Evolutionary conservation across 2,329 filamentous ascomycete genomes (phyloP).

Genomic region (Cytospora paraplurivora): DNA sequence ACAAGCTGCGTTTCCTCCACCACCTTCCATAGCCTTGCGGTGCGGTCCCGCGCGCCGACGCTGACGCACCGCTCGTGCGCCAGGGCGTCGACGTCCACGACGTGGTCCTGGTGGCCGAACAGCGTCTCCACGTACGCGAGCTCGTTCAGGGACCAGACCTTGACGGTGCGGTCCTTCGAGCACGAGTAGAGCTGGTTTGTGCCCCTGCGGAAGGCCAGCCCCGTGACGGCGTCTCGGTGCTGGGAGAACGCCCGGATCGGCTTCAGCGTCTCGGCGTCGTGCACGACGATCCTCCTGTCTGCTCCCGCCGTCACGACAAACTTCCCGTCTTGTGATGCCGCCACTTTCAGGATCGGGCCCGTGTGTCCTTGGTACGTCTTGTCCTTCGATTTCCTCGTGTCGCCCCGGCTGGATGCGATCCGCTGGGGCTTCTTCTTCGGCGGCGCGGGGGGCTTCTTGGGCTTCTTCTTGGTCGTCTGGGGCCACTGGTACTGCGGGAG

Average conservation of each 20-base stretch:
- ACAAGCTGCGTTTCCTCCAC: constrained; percentile 94
- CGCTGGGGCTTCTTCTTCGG: constrained; percentile 64
- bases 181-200: constrained; percentile 92
- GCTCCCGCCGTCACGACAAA: constrained; percentile 88
- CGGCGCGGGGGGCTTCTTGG: constrained; percentile 59
- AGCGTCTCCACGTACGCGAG: constrained; percentile 93
- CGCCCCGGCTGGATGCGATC: constrained; percentile 64
- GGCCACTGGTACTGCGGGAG: constrained; percentile 62
- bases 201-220: constrained; percentile 80
- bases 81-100: constrained; percentile 80
- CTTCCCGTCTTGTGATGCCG: constrained; percentile 85
- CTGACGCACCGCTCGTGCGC: constrained; percentile 87
- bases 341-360: constrained; percentile 77
- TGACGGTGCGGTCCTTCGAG: constrained; percentile 89
- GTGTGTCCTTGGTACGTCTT: constrained; percentile 75
- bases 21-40: constrained; percentile 93
- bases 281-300: constrained; percentile 83
- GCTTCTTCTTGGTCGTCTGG: constrained; percentile 60
- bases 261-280: constrained; percentile 78
- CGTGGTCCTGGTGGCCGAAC: constrained; percentile 92
- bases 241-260: constrained; percentile 85
- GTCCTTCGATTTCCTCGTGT: constrained; percentile 61
- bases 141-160: constrained; percentile 91
- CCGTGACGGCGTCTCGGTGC: constrained; percentile 85
- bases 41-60: constrained; percentile 88